phyloP scores from a whole-genome alignment of 305 asterid species.

The Fraxinus dipetala region DNA sequence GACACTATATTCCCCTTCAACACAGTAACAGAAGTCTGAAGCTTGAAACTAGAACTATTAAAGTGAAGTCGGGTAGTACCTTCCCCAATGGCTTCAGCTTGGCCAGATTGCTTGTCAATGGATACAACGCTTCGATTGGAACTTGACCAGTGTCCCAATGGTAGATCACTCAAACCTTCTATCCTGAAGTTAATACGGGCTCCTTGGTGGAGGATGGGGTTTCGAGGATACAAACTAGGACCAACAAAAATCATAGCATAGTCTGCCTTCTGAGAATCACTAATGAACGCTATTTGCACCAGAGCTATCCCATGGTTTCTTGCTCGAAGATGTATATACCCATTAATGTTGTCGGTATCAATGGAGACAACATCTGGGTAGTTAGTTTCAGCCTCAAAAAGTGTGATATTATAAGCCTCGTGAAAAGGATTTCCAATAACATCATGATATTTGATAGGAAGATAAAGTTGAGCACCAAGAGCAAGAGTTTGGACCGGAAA shows the following conservation, averaged over 20 bases:
- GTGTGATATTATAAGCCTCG: constrained; percentile 61
- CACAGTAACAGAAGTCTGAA: constrained; percentile 63
- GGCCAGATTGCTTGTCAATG: constrained; percentile 59
- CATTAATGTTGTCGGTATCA: constrained; percentile 36
- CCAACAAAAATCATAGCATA: constrained; percentile 66
- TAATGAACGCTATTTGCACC: constrained; percentile 45
- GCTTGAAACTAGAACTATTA: constrained; percentile 44
- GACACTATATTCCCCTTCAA: constrained; percentile 45
- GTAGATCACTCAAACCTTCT: constrained; percentile 51
- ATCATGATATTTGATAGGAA: constrained; percentile 66
- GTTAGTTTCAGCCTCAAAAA: constrained; percentile 69
- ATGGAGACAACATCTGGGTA: constrained; percentile 62
- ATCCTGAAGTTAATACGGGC: constrained; percentile 50
- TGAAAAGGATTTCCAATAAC: constrained; percentile 70
- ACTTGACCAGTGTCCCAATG: constrained; percentile 71
- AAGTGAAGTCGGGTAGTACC: constrained; percentile 56
- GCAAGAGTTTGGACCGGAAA: constrained; percentile 57
- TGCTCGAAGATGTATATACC: constrained; percentile 48
- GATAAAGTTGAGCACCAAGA: constrained; percentile 56
- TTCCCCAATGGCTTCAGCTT: constrained; percentile 70
- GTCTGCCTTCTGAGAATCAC: constrained; percentile 54
- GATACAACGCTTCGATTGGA: constrained; percentile 52
- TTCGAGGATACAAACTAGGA: constrained; percentile 67
- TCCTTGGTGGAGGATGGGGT: constrained; percentile 65
- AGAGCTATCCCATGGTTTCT: constrained; percentile 71